Base-by-base conservation (phyloP, 805 yeast genomes). In the Saturnispora diversa region DNA sequence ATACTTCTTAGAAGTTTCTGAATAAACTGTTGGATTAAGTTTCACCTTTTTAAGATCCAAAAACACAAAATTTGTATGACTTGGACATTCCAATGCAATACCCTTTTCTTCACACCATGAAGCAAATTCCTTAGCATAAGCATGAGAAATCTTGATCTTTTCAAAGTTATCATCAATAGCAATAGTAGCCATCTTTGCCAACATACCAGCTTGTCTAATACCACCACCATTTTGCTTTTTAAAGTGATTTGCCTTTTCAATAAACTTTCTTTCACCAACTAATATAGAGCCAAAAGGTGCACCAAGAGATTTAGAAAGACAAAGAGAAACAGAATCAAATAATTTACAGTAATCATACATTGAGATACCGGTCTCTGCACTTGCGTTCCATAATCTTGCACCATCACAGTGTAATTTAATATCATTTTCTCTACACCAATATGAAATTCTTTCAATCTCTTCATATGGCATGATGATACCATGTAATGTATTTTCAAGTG, bases 171-270 rank as follows among this genome's bases (percentile, higher is more conserved):
- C 79, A 40, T 83, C 78, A 40, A 88, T 68, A 20, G 94, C 94
- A 38, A 70, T 68, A n/a, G 69, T 58, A 3, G 94, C 96, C 84
- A 88, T 87, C 40, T 75, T 69, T 5, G 90, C 68, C 52, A 88
- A 69, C 62, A 84, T 63, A 42, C 97, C 97, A 28, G 82, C 69
- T 64, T 88, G 97, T 58, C 97, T 72, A 37, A 88, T 76, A 48
- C 96, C 96, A 51, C 96, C 96, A 56, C 97, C 97, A 49, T 76
- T 75, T 64, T 88, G 96, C 55, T 88, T 88, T 51, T 84, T 81
- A 66, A 87, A 82, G 63, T 87, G 94, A 57, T 77, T 80, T 31
- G 92, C 85, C 54, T 75, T 78, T 51, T 67, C 63, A 46, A 86
- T 79, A 50, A 77, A 70, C 37, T 65, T 63, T 29, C 57, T 53